Base-by-base conservation (phyloP, 352 stramenopile species). In the Pythium scleroteichum region DNA sequence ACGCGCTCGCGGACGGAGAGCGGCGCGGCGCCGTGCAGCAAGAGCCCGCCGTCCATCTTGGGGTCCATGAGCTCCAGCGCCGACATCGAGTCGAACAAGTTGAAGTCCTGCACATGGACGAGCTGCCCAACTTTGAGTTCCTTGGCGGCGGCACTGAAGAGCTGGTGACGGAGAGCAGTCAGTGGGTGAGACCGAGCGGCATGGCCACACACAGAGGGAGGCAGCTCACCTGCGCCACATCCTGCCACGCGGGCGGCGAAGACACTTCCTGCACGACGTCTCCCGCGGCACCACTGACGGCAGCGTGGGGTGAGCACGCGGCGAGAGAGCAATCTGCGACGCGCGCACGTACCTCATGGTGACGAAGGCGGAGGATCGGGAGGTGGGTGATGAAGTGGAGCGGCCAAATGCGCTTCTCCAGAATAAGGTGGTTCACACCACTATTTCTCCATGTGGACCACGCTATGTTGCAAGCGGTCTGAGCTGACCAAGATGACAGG, bases 1-100 rank as follows among this genome's bases (percentile, higher is more conserved):
- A 94, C 47, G 35, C 83, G 79, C 56, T 76, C 65, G 20, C 69
- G 53, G 61, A 93, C 85, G 0, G 83, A 76, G 39, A 77, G 76
- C 19, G 77, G 76, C n/a, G 76, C 74, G 3, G 62, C 59, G 39
- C 75, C 81, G 63, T 87, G 80, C 14, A 82, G 68, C n/a, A 88
- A 66, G 65, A 93, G 87, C 27, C 94, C 96, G 38, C 85, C 93
- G 76, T 98, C 94, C 93, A 98, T 98, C 62, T 96, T 97, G 7
- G 76, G 75, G 64, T 98, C 92, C 79, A 97, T 96, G 2, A 98
- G 71, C 77, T 98, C 93, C 17, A 97, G 71, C 48, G 94, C 94
- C 29, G 91, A 94, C 92, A 98, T 98, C 56, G 91, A 96, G 59
- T 98, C 91, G 64, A 95, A 95, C 54, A 98, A 78, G 54, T 87